These are phyloP conservation scores for Trichoderma breve DNA, from an alignment of 2,329 filamentous ascomycete genomes.

Conservation along the genomic window DNA sequence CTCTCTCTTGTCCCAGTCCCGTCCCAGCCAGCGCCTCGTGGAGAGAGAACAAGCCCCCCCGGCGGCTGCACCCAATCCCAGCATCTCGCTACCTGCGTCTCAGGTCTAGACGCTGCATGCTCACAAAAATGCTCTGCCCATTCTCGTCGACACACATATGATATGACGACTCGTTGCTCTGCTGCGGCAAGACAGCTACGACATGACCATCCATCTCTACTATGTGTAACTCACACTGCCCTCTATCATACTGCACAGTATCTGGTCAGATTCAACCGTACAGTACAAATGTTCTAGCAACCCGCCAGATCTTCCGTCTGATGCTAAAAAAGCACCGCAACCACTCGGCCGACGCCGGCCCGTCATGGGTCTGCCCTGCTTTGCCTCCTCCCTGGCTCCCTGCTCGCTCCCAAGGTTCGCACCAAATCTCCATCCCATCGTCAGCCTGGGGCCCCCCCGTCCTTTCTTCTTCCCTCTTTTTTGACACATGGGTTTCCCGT, in stretches of 20 bases:
- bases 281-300: background rate
- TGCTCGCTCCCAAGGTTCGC: background rate
- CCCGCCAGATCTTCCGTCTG: background rate
- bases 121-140: background rate
- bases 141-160: background rate
- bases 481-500: constrained; percentile 14
- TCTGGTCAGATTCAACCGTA: background rate
- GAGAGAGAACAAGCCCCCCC: background rate
- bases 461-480: background rate
- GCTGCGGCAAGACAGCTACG: background rate
- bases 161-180: background rate
- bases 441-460: constrained; percentile 1
- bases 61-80: constrained; percentile 11
- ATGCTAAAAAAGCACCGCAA: background rate
- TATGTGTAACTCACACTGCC: no score
- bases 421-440: constrained; percentile 3
- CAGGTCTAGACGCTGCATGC: background rate
- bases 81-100: constrained; percentile 10
- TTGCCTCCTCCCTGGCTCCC: background rate
- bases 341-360: constrained; percentile 17
- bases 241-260: no score
- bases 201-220: background rate
- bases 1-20: background rate
- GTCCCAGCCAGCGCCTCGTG: background rate
- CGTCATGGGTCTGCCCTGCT: constrained; percentile 7